phyloP scores from a whole-genome alignment of 805 yeast species.

The Zygoascus bituminiphila region DNA sequence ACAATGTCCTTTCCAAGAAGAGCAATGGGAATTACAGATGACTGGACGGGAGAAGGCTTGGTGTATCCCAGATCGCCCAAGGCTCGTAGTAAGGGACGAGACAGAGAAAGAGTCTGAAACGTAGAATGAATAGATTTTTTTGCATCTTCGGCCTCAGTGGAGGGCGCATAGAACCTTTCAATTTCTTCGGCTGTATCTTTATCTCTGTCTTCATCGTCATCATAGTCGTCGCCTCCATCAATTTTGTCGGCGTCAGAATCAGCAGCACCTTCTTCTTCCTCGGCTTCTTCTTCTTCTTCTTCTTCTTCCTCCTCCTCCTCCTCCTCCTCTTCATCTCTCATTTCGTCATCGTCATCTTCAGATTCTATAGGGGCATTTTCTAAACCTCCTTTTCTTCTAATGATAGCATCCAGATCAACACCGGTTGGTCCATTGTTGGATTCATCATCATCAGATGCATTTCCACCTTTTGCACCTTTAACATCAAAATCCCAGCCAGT shows the following conservation, averaged over 20 bases:
- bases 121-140: constrained; percentile 46
- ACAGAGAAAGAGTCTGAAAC: constrained; percentile 70
- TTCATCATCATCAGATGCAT: constrained; percentile 26
- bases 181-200: constrained; percentile 76
- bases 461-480: constrained; percentile 11
- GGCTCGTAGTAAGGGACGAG: constrained; percentile 86
- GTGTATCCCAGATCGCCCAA: constrained; percentile 70
- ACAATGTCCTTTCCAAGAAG: constrained; percentile 90
- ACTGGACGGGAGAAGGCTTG: constrained; percentile 91
- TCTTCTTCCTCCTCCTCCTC: constrained; percentile 28
- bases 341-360: constrained; percentile 24
- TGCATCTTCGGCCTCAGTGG: constrained; percentile 46
- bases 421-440: constrained; percentile 31
- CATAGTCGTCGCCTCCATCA: constrained; percentile 20
- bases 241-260: constrained; percentile 25
- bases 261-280: constrained; percentile 23
- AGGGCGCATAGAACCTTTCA: constrained; percentile 64
- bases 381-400: constrained; percentile 76
- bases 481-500: constrained; percentile 83
- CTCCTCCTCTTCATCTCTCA: constrained; percentile 20
- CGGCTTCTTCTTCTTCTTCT: constrained; percentile 24
- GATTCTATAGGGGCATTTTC: constrained; percentile 35
- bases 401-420: constrained; percentile 82
- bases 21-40: constrained; percentile 89
- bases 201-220: constrained; percentile 31